Evolutionary conservation across 352 stramenopile genomes (phyloP), one percentile per base, ranked within the genome.

Genomic region (Phytophthora melonis): DNA sequence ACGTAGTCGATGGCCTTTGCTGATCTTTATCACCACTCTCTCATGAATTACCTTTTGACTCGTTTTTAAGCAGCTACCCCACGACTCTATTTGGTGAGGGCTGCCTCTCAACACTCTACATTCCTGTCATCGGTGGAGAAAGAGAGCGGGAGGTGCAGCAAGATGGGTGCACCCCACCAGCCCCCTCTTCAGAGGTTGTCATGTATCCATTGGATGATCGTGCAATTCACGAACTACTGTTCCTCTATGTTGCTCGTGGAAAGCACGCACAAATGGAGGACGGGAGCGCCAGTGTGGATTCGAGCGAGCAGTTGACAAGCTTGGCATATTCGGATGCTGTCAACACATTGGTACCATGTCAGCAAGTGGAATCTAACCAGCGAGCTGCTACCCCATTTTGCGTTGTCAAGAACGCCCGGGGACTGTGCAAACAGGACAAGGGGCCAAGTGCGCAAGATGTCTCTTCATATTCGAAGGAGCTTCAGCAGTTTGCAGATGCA

Each of bases 181-280:
- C 43, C 10, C 53, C 30, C 55, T 21, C 43, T 49, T 39, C 32
- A 3, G 16, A 66, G 25, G 32, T 72, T 53, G 58, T 27, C 11
- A 82, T 84, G 78, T 10, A 57, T 2, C 21, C 71, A 52, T 68
- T 86, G n/a, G 60, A 68, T 41, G 41, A 73, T 14, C 30, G 52
- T 34, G 54, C 56, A 25, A 63, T 84, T 19, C 79, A 86, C 16
- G 77, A 86, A 34, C 74, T 86, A 11, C 57, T 86, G 36, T 62
- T 86, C 30, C 27, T 78, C 3, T 83, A 83, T 39, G 62, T 83
- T 25, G 71, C 71, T 39, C 70, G 79, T 1, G 77, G 63, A 64
- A 58, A 54, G 8, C 62, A 58, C 10, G 21, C 5, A 8, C n/a
- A 59, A 14, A 27, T 10, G 21, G 19, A 52, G 23, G 27, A 60